Evolutionary conservation across 1,284 basidiomycete genomes (phyloP).

Genomic region (Ceratobasidium sp.): DNA sequence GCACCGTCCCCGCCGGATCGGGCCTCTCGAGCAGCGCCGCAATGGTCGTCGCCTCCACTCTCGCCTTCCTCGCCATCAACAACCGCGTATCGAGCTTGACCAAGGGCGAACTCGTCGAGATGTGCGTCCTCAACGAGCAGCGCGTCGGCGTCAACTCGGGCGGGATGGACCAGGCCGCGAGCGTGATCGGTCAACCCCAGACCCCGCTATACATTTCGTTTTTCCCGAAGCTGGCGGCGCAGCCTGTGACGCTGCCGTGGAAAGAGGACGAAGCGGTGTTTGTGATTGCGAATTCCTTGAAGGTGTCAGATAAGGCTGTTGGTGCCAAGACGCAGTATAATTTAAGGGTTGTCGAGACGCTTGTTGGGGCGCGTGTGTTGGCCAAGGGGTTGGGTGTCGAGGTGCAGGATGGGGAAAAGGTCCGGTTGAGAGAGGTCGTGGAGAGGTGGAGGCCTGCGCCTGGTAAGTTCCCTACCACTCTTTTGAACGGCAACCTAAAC

Average conservation of each 20-base stretch:
- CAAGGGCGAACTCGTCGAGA: constrained; percentile 75
- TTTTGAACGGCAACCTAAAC: constrained; percentile 19
- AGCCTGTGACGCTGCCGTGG: constrained; percentile 64
- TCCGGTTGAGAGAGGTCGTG: constrained; percentile 60
- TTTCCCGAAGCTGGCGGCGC: constrained; percentile 76
- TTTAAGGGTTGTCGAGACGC: constrained; percentile 86
- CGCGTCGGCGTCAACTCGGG: constrained; percentile 84
- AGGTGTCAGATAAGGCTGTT: constrained; percentile 83
- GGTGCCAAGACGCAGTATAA: constrained; percentile 84
- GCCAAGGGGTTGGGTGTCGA: constrained; percentile 65
- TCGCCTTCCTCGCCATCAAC: constrained; percentile 81
- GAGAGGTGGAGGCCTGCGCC: constrained; percentile 59
- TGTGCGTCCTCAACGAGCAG: constrained; percentile 84
- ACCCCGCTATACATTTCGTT: constrained; percentile 84
- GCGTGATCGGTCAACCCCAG: constrained; percentile 74
- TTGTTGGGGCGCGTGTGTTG: constrained; percentile 79
- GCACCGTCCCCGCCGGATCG: constrained; percentile 82
- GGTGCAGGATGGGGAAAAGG: constrained; percentile 59
- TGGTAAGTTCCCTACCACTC: constrained; percentile 7
- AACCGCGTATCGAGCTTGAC: constrained; percentile 68
- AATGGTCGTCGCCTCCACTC: constrained; percentile 84
- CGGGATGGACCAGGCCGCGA: constrained; percentile 89
- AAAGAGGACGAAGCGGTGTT: constrained; percentile 61
- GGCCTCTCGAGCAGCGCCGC: constrained; percentile 87
- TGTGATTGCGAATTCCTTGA: constrained; percentile 85